phyloP scores from a whole-genome alignment of 805 yeast species.

The Priceomyces fermenticarens region DNA sequence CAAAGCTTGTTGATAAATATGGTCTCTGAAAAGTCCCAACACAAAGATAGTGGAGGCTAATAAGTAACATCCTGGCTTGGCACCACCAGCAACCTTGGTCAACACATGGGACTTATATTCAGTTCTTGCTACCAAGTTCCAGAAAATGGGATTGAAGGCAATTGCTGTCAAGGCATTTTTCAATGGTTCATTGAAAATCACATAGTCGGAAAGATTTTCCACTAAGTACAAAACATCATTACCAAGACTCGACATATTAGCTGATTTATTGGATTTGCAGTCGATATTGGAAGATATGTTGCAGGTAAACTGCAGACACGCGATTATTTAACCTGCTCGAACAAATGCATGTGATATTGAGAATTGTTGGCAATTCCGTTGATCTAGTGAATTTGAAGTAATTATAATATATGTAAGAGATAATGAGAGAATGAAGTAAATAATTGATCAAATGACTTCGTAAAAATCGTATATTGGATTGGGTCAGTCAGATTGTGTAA shows the following conservation, averaged over 20 bases:
- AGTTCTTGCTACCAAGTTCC: slow-evolving; percentile 89
- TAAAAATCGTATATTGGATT: too few species aligned
- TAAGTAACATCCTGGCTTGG: slow-evolving; percentile 74
- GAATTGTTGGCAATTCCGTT: background rate
- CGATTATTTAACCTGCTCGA: background rate
- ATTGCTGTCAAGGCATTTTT: slow-evolving; percentile 57
- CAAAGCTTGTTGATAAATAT: slow-evolving; percentile 68
- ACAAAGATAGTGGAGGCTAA: slow-evolving; percentile 82
- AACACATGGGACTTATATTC: slow-evolving; percentile 77
- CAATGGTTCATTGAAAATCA: slow-evolving; percentile 19
- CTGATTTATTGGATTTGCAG: background rate
- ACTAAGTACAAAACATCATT: slow-evolving; percentile 1
- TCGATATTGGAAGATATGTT: background rate
- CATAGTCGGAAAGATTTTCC: slow-evolving; percentile 10
- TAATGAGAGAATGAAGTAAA: too few species aligned
- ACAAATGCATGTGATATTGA: slow-evolving; percentile 1
- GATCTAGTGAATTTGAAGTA: too few species aligned
- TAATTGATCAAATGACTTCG: too few species aligned
- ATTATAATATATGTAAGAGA: too few species aligned
- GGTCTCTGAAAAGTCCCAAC: slow-evolving; percentile 80
- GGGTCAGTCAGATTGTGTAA: too few species aligned
- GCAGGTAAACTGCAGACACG: background rate
- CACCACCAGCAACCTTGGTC: slow-evolving; percentile 70
- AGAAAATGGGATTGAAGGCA: slow-evolving; percentile 89
- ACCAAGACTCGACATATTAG: slow-evolving; percentile 1